These are phyloP conservation scores for Emericellopsis cladophorae DNA, from an alignment of 2,329 filamentous ascomycete genomes.

Conservation along the genomic window DNA sequence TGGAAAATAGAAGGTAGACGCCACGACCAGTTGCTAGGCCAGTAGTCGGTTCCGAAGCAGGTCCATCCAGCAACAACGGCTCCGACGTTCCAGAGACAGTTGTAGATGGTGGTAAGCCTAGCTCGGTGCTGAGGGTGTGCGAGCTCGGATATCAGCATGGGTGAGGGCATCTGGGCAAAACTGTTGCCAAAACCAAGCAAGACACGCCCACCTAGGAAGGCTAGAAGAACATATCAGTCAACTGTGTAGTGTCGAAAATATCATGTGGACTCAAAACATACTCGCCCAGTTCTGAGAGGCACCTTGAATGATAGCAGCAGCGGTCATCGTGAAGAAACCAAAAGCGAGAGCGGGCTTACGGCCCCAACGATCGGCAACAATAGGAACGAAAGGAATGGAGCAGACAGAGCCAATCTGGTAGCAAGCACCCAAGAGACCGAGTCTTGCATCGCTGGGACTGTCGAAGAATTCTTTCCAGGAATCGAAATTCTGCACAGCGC, in stretches of 20 bases:
- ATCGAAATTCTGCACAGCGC: slow-evolving; percentile 45
- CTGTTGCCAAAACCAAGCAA: slow-evolving; percentile 52
- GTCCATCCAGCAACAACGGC: slow-evolving; percentile 44
- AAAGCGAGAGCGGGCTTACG: slow-evolving; percentile 27
- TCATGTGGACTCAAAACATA: too few relatives aligned
- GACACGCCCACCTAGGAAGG: slow-evolving; percentile 19
- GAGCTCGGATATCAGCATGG: slow-evolving; percentile 52
- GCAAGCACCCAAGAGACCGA: slow-evolving; percentile 37
- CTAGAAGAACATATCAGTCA: too few relatives aligned
- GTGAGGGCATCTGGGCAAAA: slow-evolving; percentile 49
- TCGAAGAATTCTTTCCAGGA: slow-evolving; percentile 39
- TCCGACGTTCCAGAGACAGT: slow-evolving; percentile 55
- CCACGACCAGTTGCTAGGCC: slow-evolving; percentile 53
- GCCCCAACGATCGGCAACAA: slow-evolving; percentile 28
- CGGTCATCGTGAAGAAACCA: slow-evolving; percentile 32
- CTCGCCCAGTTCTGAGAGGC: too few relatives aligned
- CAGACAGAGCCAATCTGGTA: slow-evolving; percentile 37
- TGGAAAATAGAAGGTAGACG: slow-evolving; percentile 53
- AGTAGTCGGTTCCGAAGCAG: slow-evolving; percentile 47
- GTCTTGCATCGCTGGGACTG: slow-evolving; percentile 23
- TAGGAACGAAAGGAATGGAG: slow-evolving; percentile 32
- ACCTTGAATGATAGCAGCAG: slow-evolving; percentile 24
- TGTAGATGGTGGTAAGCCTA: slow-evolving; percentile 53
- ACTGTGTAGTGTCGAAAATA: too few relatives aligned
- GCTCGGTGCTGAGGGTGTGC: slow-evolving; percentile 57